Conservation (phyloP, 1,284 basidiomycete genomes). For the Inonotus obliquus region DNA sequence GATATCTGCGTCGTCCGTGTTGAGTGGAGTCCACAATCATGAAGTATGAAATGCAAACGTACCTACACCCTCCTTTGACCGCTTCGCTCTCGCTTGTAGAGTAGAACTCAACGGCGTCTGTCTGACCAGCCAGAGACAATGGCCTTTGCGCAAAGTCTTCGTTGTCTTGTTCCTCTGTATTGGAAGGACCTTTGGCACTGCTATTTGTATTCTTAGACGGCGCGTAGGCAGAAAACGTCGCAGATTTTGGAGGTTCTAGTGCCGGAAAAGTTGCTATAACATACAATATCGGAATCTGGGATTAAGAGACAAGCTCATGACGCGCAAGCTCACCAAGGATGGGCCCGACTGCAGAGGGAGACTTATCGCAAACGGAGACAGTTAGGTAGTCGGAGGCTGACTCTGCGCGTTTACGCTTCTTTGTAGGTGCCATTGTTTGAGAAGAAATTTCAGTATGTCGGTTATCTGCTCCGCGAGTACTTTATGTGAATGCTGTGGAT, state of each 20-base stretch:
- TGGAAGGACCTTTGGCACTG: too few species aligned
- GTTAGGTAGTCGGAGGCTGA: conserved; percentile 31
- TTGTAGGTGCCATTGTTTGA: conserved; percentile 24
- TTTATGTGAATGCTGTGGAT: neutral
- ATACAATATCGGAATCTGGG: neutral
- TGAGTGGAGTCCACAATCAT: conserved; percentile 5
- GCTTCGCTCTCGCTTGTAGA: conserved; percentile 41
- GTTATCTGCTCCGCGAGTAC: neutral
- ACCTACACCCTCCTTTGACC: conserved; percentile 59
- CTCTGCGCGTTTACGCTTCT: conserved; percentile 58
- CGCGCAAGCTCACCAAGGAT: conserved; percentile 56
- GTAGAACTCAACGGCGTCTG: conserved; percentile 59
- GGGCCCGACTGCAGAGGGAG: conserved; percentile 54
- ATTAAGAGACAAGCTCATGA: conserved; percentile 12
- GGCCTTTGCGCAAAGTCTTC: conserved; percentile 41
- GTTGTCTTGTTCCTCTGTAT: conserved; percentile 26
- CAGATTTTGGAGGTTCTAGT: conserved; percentile 53
- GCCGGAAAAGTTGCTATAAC: conserved; percentile 70
- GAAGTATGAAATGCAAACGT: conserved; percentile 25
- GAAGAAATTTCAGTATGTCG: neutral
- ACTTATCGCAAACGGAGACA: conserved; percentile 42
- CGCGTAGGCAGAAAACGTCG: conserved; percentile 63
- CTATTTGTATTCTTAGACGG: neutral
- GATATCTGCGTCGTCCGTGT: conserved; percentile 41
- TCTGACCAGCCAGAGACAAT: conserved; percentile 65